phyloP scores from a whole-genome alignment of 306 rosid genomes.

The Vigna hirtella region DNA sequence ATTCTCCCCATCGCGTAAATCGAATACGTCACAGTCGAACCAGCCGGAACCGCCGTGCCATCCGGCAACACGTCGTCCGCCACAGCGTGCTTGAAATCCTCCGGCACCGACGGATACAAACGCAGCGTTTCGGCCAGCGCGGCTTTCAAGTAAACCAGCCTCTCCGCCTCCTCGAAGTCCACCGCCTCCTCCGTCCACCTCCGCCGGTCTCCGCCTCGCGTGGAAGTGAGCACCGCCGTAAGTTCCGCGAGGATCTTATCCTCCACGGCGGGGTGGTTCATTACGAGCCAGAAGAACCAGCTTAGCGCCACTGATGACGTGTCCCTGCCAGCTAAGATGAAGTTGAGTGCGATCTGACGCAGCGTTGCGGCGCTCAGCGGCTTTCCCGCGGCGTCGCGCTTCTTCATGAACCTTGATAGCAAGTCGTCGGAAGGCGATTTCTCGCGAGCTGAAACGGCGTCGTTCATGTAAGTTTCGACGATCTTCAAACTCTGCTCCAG shows the following conservation, averaged over 20 bases:
- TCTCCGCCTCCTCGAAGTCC: conserved; percentile 80
- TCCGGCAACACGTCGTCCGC: conserved; percentile 84
- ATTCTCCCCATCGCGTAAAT: conserved; percentile 87
- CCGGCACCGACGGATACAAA: conserved; percentile 87
- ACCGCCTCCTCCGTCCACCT: conserved; percentile 79
- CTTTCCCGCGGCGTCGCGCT: conserved; percentile 68
- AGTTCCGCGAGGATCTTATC: conserved; percentile 66
- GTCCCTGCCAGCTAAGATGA: conserved; percentile 97
- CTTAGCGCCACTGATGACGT: conserved; percentile 92
- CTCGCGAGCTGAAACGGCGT: conserved; percentile 67
- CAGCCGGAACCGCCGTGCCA: conserved; percentile 81
- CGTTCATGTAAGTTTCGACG: conserved; percentile 80
- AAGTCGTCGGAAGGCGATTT: conserved; percentile 79
- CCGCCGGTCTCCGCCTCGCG: conserved; percentile 61
- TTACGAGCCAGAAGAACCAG: conserved; percentile 97
- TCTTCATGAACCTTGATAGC: conserved; percentile 76
- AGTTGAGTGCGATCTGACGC: conserved; percentile 81
- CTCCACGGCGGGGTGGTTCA: conserved; percentile 71
- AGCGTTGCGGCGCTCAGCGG: conserved; percentile 52
- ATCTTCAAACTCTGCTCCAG: conserved; percentile 59
- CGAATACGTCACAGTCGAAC: conserved; percentile 95
- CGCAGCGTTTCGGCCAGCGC: conserved; percentile 87
- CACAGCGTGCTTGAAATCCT: conserved; percentile 77
- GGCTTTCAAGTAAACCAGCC: conserved; percentile 76
- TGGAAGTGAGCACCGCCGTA: conserved; percentile 47